Percentiles rank a stretch among this genome's conserved stretches.
phyloP scores from a whole-genome alignment of 192 early-diverging fungal species.

The Podila clonocystis region DNA sequence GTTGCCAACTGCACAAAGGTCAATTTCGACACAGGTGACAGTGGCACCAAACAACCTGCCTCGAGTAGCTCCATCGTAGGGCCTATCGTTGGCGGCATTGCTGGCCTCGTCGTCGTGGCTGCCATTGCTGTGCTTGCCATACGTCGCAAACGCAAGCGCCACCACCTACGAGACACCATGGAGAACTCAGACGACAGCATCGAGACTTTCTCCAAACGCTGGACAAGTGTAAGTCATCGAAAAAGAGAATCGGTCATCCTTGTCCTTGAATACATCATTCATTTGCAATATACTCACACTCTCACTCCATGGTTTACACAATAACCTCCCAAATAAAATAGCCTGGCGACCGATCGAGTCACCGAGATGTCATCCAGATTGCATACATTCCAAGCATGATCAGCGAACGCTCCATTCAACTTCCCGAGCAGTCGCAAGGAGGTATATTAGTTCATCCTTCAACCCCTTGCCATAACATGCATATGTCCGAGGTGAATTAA shows the following conservation, averaged over 20 bases:
- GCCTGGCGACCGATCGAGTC: neutral
- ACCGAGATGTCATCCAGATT: conserved; percentile 41
- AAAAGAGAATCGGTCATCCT: too few species aligned
- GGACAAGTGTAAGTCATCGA: conserved; percentile 27
- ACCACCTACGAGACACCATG: neutral
- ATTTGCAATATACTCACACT: neutral
- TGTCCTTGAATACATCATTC: neutral
- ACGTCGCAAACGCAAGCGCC: conserved; percentile 8
- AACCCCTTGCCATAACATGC: too few species aligned
- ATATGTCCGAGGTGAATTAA: too few species aligned
- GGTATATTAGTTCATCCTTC: conserved; percentile 1
- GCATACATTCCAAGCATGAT: conserved; percentile 51
- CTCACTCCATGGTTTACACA: neutral
- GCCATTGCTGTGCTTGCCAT: conserved; percentile 21
- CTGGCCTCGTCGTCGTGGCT: conserved; percentile 13
- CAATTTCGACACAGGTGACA: conserved; percentile 17
- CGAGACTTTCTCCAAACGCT: conserved; percentile 32
- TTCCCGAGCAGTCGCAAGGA: conserved; percentile 19
- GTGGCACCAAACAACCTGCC: neutral
- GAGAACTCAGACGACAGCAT: conserved; percentile 39
- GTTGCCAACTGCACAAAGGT: conserved; percentile 19
- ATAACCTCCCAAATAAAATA: neutral
- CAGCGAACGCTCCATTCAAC: conserved; percentile 19
- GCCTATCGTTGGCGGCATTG: conserved; percentile 26
- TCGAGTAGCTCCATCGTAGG: conserved; percentile 15